phyloP scores from a whole-genome alignment of 805 yeast species.

The Candida alai region DNA sequence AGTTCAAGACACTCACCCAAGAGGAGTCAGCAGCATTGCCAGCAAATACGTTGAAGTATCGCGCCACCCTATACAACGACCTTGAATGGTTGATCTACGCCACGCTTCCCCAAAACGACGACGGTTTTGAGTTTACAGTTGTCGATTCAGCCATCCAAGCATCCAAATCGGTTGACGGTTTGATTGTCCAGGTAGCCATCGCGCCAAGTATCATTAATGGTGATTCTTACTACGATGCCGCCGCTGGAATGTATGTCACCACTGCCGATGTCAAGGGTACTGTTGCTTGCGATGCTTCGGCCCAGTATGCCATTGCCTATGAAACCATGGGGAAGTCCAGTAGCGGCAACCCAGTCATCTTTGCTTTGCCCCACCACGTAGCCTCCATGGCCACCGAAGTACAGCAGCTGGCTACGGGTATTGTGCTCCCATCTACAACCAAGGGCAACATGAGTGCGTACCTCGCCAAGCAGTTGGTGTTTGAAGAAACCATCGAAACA shows the following conservation, averaged over 20 bases:
- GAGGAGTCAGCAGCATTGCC: slow-evolving; percentile 30
- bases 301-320: slow-evolving; percentile 47
- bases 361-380: slow-evolving; percentile 54
- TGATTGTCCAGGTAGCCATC: slow-evolving; percentile 35
- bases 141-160: slow-evolving; percentile 41
- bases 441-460: slow-evolving; percentile 50
- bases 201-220: slow-evolving; percentile 24
- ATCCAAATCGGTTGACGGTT: slow-evolving; percentile 41
- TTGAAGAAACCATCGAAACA: slow-evolving; percentile 37
- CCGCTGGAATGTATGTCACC: slow-evolving; percentile 67
- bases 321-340: slow-evolving; percentile 47
- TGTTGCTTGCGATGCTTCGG: slow-evolving; percentile 40
- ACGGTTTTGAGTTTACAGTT: slow-evolving; percentile 26
- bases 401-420: slow-evolving; percentile 34
- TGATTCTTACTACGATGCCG: slow-evolving; percentile 50
- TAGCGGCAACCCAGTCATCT: slow-evolving; percentile 43
- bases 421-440: slow-evolving; percentile 42
- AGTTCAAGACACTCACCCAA: slow-evolving; percentile 16
- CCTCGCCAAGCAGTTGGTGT: slow-evolving; percentile 34
- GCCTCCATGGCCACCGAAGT: slow-evolving; percentile 29
- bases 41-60: slow-evolving; percentile 49
- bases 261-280: slow-evolving; percentile 47
- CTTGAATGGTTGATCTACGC: slow-evolving; percentile 68
- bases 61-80: slow-evolving; percentile 50
- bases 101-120: slow-evolving; percentile 32